Base-by-base conservation (phyloP, 1,139 yeast genomes). In the Pichia sp. region DNA sequence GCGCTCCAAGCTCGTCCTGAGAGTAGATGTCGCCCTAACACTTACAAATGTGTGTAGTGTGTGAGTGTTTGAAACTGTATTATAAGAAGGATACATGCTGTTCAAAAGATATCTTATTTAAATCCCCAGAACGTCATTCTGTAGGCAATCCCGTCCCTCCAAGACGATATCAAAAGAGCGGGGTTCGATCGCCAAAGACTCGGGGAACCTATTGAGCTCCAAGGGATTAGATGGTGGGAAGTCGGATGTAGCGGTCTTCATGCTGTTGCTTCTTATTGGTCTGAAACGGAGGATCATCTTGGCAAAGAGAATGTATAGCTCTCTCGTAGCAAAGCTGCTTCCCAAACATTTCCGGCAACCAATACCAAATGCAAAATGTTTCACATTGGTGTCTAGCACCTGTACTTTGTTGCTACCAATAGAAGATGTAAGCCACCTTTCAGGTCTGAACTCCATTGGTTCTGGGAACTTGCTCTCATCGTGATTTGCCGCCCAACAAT, bases 311-410 rank as follows among this genome's bases (percentile, higher is more conserved):
- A 64, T 55, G 48, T 80, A 81, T 53, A 81, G 60, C 49, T 81
- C 86, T 38, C 72, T 69, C 46, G 67, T 63, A 0, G 86, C 86
- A 35, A 82, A 60, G 33, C 69, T 66, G 32, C 68, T 67, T 0
- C 91, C 93, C 0, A 80, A 69, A 52, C 91, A 82, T 72, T 68
- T 74, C 38, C 91, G 56, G 1, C 78, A 64, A 0, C 91, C 93
- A 13, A 73, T 72, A 0, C 91, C 91, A 56, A 80, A 82, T 0
- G 85, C 60, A 40, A 76, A 67, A 50, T 78, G 86, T 13, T 39
- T 45, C 27, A 51, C n/a, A 9, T 23, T 4, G 3, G 22, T 10
- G 24, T 40, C 33, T 17, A 38, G 8, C 1, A 30, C 27, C 5
- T 22, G 20, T 6, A 22, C 13, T 10, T 47, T 29, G 11, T 34